Evolutionary conservation across 106 monocot genomes (phyloP).

Genomic region (Agapanthus africanus): DNA sequence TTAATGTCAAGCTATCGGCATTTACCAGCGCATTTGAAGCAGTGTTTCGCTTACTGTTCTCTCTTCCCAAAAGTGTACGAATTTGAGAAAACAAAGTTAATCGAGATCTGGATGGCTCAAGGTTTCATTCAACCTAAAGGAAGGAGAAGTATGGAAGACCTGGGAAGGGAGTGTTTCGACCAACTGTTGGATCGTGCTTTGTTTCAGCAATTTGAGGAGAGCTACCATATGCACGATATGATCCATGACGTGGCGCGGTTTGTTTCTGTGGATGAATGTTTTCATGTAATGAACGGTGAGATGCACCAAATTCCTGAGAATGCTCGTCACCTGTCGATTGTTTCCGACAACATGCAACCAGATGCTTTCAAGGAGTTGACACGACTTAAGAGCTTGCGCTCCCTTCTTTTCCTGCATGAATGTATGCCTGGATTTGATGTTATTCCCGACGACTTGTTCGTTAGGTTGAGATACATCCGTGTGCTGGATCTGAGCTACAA

Average conservation of each 20-base stretch:
- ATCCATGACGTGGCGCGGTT: conserved; percentile 23
- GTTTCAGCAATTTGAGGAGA: background rate
- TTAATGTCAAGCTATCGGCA: conserved; percentile 22
- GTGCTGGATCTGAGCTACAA: conserved; percentile 3
- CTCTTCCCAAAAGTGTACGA: conserved; percentile 25
- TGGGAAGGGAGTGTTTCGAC: conserved; percentile 14
- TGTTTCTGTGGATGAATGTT: conserved; percentile 16
- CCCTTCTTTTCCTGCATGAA: background rate
- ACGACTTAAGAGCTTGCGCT: background rate
- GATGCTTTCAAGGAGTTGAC: background rate
- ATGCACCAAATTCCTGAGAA: background rate
- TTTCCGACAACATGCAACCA: background rate
- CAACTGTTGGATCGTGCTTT: conserved; percentile 16
- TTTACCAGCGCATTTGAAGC: conserved; percentile 19
- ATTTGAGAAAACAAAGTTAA: conserved; percentile 3
- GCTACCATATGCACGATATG: conserved; percentile 25
- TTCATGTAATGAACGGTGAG: background rate
- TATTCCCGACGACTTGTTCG: background rate
- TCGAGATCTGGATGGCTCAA: conserved; percentile 23
- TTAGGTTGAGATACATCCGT: background rate
- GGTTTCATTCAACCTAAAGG: conserved; percentile 7
- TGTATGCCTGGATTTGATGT: background rate
- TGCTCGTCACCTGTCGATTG: conserved; percentile 5
- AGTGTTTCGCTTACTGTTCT: conserved; percentile 27
- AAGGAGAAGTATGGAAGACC: conserved; percentile 4